Percentiles rank a stretch among this genome's conserved stretches.
Evolutionary conservation across 2,329 filamentous ascomycete species (phyloP).

Genomic region (Colletotrichum zoysiae): DNA sequence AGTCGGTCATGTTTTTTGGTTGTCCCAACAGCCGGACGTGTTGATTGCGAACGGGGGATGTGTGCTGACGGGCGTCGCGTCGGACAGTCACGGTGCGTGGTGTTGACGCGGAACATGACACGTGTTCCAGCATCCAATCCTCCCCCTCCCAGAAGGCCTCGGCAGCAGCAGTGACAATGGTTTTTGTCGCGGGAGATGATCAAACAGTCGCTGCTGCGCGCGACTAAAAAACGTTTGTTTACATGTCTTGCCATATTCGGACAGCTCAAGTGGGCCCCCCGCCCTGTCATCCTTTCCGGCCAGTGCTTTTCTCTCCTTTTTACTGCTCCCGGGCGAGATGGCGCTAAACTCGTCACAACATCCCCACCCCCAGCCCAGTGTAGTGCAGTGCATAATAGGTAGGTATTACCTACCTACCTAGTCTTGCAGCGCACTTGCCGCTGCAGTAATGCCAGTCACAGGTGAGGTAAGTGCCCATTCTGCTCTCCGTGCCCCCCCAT

Average conservation of each 20-base stretch:
- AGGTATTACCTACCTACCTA: too few species aligned
- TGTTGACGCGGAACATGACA: neutral
- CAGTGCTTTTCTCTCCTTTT: constrained; percentile 8
- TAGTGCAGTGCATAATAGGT: constrained; percentile 1
- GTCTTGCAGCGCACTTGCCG: constrained; percentile 10
- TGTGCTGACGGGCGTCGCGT: constrained; percentile 4
- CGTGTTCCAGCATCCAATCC: neutral
- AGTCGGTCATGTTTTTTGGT: neutral
- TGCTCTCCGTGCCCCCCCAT: neutral
- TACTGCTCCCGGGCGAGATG: constrained; percentile 17
- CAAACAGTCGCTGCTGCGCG: constrained; percentile 15
- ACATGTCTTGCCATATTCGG: constrained; percentile 34
- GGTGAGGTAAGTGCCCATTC: constrained; percentile 42
- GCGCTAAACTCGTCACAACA: constrained; percentile 32
- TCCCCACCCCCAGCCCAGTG: neutral
- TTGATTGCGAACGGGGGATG: neutral
- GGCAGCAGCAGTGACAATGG: neutral
- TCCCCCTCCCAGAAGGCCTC: neutral
- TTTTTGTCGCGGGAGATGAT: constrained; percentile 20
- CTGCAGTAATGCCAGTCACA: neutral
- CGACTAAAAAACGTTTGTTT: constrained; percentile 38
- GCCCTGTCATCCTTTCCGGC: constrained; percentile 12
- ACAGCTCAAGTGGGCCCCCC: constrained; percentile 24
- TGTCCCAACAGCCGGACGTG: constrained; percentile 25
- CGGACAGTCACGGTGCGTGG: neutral